Conservation (phyloP, 768 basidiomycete species). For the Collybiopsis luxurians region DNA sequence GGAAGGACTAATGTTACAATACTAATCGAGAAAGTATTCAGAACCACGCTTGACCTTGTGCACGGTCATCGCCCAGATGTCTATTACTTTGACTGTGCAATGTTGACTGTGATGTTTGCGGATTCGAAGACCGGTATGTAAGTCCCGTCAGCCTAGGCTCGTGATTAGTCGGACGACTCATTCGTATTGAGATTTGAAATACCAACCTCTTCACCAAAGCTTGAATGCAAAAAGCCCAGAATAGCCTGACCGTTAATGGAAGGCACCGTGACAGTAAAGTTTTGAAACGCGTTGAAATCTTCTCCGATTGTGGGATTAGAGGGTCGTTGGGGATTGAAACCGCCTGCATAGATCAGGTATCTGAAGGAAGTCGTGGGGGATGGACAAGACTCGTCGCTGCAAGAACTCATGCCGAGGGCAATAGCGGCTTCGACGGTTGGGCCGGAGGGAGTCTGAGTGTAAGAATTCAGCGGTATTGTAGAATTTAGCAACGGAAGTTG, state of each 20-base stretch:
- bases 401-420: conserved; percentile 1
- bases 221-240: conserved; percentile 3
- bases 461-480: background rate
- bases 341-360: too few relatives aligned
- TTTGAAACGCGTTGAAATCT: conserved; percentile 1
- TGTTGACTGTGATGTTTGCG: conserved; percentile 3
- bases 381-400: background rate
- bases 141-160: background rate
- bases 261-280: background rate
- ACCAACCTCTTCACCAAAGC: conserved; percentile 4
- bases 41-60: too few relatives aligned
- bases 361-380: too few relatives aligned
- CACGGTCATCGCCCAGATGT: background rate
- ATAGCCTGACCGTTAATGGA: background rate
- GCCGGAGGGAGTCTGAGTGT: background rate
- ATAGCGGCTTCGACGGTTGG: background rate
- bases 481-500: background rate
- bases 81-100: background rate
- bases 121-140: background rate
- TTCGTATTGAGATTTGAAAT: too few relatives aligned
- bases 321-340: too few relatives aligned
- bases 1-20: too few relatives aligned
- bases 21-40: too few relatives aligned
- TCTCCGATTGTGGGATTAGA: too few relatives aligned
- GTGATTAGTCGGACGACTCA: too few relatives aligned